These are phyloP conservation scores for Penicillium silybi DNA, from an alignment of 495 filamentous ascomycete genomes.

Conservation along the genomic window DNA sequence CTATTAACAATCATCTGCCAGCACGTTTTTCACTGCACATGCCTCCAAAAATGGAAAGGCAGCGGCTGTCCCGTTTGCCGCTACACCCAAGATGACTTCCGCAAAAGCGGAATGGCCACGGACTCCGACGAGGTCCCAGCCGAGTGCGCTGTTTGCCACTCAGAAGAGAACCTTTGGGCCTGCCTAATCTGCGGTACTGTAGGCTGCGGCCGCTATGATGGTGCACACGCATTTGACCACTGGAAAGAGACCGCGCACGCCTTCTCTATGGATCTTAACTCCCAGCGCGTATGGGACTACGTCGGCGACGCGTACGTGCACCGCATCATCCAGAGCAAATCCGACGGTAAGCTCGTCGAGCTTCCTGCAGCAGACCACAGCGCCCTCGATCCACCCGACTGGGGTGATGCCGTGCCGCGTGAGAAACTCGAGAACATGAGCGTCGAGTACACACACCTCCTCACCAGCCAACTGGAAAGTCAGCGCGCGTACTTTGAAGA, in stretches of 20 bases:
- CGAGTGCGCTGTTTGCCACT: slow-evolving; percentile 71
- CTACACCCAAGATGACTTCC: slow-evolving; percentile 65
- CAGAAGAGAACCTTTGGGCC: slow-evolving; percentile 82
- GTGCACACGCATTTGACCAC: slow-evolving; percentile 89
- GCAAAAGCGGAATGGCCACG: slow-evolving; percentile 24
- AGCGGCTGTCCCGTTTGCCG: slow-evolving; percentile 92
- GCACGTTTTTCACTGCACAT: slow-evolving; percentile 97
- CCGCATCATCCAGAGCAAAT: slow-evolving; percentile 86
- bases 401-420: slow-evolving; percentile 71
- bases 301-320: slow-evolving; percentile 92
- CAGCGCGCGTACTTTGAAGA: slow-evolving; percentile 95
- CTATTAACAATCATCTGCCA: slow-evolving; percentile 95
- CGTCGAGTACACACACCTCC: slow-evolving; percentile 88
- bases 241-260: slow-evolving; percentile 85
- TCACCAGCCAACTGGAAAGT: slow-evolving; percentile 85
- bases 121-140: slow-evolving; percentile 38
- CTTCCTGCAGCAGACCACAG: slow-evolving; percentile 55
- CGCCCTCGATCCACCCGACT: slow-evolving; percentile 42
- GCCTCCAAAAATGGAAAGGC: slow-evolving; percentile 93
- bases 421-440: slow-evolving; percentile 91
- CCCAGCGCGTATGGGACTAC: slow-evolving; percentile 98
- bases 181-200: slow-evolving; percentile 91
- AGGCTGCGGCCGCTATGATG: slow-evolving; percentile 91
- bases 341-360: slow-evolving; percentile 83
- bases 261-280: slow-evolving; percentile 87